These are phyloP conservation scores for Microascus cirrosus DNA, from an alignment of 2,329 filamentous ascomycete genomes.

Conservation along the genomic window DNA sequence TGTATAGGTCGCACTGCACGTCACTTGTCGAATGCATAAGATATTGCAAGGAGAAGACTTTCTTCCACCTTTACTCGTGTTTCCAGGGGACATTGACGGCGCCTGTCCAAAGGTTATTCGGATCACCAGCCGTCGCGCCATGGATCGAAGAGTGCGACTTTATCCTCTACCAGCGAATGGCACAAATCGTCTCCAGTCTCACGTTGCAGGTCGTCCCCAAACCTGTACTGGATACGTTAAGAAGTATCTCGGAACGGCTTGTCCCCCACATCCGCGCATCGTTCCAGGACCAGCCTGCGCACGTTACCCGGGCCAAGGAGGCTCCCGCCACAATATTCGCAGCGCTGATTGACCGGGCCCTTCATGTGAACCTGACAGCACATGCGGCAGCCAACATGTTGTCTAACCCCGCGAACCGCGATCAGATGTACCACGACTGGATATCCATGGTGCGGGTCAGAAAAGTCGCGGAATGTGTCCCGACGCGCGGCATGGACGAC, in stretches of 20 bases:
- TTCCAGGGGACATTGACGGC: constrained; percentile 96
- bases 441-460: constrained; percentile 53
- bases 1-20: constrained; percentile 91
- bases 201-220: constrained; percentile 87
- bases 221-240: constrained; percentile 73
- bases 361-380: constrained; percentile 86
- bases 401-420: constrained; percentile 76
- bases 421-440: constrained; percentile 94
- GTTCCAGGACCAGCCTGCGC: constrained; percentile 73
- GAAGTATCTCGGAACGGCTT: constrained; percentile 73
- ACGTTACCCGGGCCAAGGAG: constrained; percentile 80
- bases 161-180: constrained; percentile 93
- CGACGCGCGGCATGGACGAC: constrained; percentile 54
- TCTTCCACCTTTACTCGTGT: constrained; percentile 87
- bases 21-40: constrained; percentile 91
- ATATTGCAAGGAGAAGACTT: constrained; percentile 93
- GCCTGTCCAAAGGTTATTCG: constrained; percentile 87
- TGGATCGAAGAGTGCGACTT: constrained; percentile 98
- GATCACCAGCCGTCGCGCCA: constrained; percentile 65
- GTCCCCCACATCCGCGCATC: constrained; percentile 74
- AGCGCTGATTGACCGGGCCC: constrained; percentile 71
- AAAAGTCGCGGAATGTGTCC: constrained; percentile 53
- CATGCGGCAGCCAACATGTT: constrained; percentile 92
- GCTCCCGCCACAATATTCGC: constrained; percentile 84
- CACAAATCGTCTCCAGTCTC: constrained; percentile 78